These are phyloP conservation scores for Curvularia lunata DNA, from an alignment of 2,329 filamentous ascomycete species.

Conservation along the genomic window DNA sequence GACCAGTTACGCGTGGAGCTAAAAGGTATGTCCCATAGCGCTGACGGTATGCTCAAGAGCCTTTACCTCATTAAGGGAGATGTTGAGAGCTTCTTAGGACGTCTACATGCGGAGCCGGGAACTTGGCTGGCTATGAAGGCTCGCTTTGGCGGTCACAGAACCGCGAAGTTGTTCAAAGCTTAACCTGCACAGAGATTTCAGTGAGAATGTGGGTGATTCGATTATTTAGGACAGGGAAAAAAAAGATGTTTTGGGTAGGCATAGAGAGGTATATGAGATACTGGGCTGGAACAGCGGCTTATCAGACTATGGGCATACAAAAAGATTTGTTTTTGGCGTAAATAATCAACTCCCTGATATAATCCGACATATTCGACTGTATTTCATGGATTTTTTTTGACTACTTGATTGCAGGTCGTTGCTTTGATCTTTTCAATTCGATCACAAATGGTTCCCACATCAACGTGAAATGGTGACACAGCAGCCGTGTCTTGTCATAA, in stretches of 20 bases:
- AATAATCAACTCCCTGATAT: too few relatives aligned
- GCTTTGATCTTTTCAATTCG: too few relatives aligned
- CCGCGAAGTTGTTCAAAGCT: background rate
- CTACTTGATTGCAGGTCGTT: too few relatives aligned
- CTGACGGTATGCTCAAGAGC: constrained; percentile 13
- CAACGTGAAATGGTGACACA: too few relatives aligned
- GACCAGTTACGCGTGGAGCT: constrained; percentile 17
- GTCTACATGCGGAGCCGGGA: constrained; percentile 11
- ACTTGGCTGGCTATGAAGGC: constrained; percentile 14
- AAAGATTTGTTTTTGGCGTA: too few relatives aligned
- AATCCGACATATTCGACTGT: too few relatives aligned
- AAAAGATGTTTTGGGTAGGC: background rate
- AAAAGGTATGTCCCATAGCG: constrained; percentile 13
- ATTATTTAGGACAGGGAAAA: background rate
- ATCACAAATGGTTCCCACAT: too few relatives aligned
- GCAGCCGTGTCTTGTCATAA: too few relatives aligned
- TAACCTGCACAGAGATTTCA: background rate
- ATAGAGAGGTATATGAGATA: background rate
- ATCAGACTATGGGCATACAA: too few relatives aligned
- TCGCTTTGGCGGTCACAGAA: constrained; percentile 1
- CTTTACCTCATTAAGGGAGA: constrained; percentile 15
- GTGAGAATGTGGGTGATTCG: background rate
- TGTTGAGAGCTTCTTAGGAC: constrained; percentile 11
- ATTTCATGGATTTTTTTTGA: too few relatives aligned
- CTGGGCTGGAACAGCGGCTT: too few relatives aligned